These are phyloP conservation scores for Astragalus glycyphyllos DNA, from an alignment of 306 rosid species.

Conservation along the genomic window DNA sequence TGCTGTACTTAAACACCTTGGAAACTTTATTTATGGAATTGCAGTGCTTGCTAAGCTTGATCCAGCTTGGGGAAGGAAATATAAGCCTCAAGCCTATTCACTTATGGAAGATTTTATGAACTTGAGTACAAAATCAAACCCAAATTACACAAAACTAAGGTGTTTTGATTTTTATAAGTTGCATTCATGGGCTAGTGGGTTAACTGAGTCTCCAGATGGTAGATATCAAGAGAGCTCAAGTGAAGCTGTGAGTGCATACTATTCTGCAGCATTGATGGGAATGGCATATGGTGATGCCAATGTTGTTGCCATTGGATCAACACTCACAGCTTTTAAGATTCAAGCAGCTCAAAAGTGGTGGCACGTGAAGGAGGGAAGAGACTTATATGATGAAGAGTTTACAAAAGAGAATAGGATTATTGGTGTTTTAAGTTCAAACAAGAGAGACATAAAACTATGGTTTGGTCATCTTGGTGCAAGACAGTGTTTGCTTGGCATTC, in stretches of 20 bases:
- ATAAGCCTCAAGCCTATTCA: constrained; percentile 62
- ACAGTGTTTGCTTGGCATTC: too few species aligned
- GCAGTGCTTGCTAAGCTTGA: constrained; percentile 54
- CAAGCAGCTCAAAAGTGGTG: constrained; percentile 7
- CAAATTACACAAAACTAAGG: constrained; percentile 55
- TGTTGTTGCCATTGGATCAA: neutral
- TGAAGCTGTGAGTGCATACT: neutral
- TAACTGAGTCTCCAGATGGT: constrained; percentile 45
- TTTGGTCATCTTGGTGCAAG: too few species aligned
- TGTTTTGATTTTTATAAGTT: constrained; percentile 70
- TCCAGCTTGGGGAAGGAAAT: constrained; percentile 58
- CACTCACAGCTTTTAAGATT: neutral
- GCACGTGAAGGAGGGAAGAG: constrained; percentile 19
- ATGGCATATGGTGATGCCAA: neutral
- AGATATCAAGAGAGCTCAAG: neutral
- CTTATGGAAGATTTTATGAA: constrained; percentile 63
- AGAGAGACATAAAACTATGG: too few species aligned
- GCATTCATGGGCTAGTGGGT: constrained; percentile 72
- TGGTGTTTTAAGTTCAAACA: too few species aligned
- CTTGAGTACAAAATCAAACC: constrained; percentile 43
- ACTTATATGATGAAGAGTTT: neutral
- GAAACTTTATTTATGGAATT: neutral
- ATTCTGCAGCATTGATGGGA: neutral
- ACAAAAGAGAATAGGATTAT: too few species aligned
- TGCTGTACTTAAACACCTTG: neutral